These are phyloP conservation scores for Omphalotus guepiniiformis DNA, from an alignment of 768 basidiomycete genomes.

Conservation along the genomic window DNA sequence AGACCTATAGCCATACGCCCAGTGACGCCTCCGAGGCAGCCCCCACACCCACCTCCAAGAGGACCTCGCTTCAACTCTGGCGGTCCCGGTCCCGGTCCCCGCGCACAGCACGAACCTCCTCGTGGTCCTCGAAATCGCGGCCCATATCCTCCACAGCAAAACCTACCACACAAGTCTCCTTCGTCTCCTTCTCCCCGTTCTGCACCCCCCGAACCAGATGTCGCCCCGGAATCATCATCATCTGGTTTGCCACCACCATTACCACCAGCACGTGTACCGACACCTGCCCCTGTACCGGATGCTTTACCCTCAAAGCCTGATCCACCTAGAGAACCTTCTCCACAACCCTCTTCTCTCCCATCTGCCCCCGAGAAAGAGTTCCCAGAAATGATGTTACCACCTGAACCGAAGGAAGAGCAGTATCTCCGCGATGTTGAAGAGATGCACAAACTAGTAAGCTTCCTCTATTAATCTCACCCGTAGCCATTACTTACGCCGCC, in stretches of 20 bases:
- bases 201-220: background rate
- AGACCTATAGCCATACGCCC: background rate
- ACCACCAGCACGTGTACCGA: background rate
- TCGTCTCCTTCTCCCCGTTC: background rate
- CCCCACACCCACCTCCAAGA: background rate
- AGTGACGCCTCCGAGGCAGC: background rate
- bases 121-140: too few species aligned
- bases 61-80: background rate
- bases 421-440: background rate
- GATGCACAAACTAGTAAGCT: too few species aligned
- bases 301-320: background rate
- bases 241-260: background rate
- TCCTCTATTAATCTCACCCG: too few species aligned
- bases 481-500: constrained; percentile 10
- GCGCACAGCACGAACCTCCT: background rate
- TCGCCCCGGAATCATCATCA: background rate
- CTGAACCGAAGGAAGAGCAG: background rate
- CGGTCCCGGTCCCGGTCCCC: background rate
- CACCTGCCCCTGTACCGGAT: background rate
- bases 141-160: background rate
- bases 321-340: background rate
- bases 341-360: background rate
- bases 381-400: background rate
- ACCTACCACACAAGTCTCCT: background rate
- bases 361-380: background rate